Evolutionary conservation across 441 rosid species (phyloP).

Genomic region (Euphorbia celastroides): DNA sequence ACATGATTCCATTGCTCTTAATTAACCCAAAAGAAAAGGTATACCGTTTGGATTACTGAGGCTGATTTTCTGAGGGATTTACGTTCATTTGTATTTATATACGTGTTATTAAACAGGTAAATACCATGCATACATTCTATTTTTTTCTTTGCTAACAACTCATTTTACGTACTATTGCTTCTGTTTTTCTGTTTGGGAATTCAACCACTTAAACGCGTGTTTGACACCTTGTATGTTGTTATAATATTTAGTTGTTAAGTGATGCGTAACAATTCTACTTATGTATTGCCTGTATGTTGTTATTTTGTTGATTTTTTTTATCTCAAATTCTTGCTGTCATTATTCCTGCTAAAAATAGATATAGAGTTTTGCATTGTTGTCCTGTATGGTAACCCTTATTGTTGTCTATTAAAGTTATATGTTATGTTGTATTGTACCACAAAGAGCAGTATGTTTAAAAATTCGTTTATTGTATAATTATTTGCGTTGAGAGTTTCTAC

Average conservation of each 20-base stretch:
- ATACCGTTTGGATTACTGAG: neutral
- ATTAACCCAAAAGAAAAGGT: too few species aligned
- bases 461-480: too few species aligned
- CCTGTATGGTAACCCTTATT: neutral
- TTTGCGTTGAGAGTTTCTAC: too few species aligned
- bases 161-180: neutral
- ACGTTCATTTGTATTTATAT: neutral
- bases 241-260: neutral
- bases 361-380: neutral
- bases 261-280: neutral
- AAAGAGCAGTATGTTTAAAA: too few species aligned
- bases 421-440: neutral
- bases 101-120: neutral
- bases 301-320: neutral
- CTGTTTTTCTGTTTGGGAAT: neutral
- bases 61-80: neutral
- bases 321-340: too few species aligned
- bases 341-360: neutral
- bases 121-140: neutral
- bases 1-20: constrained; percentile 18
- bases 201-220: neutral
- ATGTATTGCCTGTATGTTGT: neutral
- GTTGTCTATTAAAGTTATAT: neutral
- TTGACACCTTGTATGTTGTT: neutral
- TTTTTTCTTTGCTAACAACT: neutral